These are phyloP conservation scores for Fusarium continuum DNA, from an alignment of 2,329 filamentous ascomycete species.

Conservation along the genomic window DNA sequence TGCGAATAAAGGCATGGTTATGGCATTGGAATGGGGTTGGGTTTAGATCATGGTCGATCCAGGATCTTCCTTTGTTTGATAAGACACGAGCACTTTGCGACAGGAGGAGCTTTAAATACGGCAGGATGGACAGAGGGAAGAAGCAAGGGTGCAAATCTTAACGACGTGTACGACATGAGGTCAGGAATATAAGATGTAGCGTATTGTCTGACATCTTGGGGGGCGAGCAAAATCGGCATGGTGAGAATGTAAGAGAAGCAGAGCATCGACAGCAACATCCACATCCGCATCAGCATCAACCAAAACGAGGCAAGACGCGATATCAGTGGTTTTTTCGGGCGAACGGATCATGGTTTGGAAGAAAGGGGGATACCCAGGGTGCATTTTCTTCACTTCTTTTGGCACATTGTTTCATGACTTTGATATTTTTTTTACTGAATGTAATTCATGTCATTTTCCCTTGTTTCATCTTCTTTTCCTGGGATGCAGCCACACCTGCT, in stretches of 20 bases:
- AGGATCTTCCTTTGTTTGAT: conserved; percentile 33
- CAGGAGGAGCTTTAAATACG: background rate
- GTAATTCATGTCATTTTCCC: conserved; percentile 9
- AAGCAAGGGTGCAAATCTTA: conserved; percentile 7
- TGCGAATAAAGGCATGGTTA: background rate
- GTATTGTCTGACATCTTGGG: background rate
- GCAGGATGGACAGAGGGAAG: background rate
- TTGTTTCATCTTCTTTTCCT: conserved; percentile 10
- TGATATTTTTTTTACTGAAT: conserved; percentile 17
- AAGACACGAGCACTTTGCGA: conserved; percentile 9
- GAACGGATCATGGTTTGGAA: background rate
- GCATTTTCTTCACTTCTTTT: conserved; percentile 35
- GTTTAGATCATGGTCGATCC: conserved; percentile 16
- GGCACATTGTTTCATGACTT: conserved; percentile 24
- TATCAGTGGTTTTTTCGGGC: conserved; percentile 5
- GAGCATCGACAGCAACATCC: background rate
- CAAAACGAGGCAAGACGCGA: conserved; percentile 5
- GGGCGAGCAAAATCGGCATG: conserved; percentile 2
- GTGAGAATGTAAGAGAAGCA: conserved; percentile 35
- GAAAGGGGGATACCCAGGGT: conserved; percentile 37
- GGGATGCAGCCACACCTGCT: background rate
- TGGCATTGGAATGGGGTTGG: conserved; percentile 30
- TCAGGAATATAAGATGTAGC: conserved; percentile 10
- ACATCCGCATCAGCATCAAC: background rate
- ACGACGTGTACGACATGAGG: conserved; percentile 38